Evolutionary conservation across 768 basidiomycete genomes (phyloP).

Genomic region (Tylopilus vinaceipallidus): DNA sequence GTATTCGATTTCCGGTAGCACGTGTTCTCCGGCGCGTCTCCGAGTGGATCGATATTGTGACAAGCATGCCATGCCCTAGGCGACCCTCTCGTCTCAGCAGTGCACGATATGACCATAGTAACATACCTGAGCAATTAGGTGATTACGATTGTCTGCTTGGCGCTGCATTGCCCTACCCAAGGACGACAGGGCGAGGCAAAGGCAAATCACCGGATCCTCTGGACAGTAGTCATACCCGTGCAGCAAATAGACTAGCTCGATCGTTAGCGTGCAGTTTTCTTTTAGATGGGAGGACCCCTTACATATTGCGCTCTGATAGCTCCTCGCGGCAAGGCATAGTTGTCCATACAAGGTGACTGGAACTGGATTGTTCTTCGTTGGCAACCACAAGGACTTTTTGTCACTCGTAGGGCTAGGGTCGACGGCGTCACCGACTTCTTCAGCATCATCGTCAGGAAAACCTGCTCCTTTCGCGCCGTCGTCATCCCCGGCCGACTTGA

Average conservation of each 20-base stretch:
- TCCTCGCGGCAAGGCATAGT: conserved; percentile 78
- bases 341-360: conserved; percentile 78
- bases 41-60: conserved; percentile 74
- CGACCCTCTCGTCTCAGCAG: background rate
- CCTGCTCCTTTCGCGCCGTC: conserved; percentile 16
- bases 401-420: conserved; percentile 17
- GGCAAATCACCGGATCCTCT: conserved; percentile 81
- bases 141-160: conserved; percentile 90
- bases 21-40: conserved; percentile 36
- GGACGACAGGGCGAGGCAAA: conserved; percentile 81
- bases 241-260: conserved; percentile 71
- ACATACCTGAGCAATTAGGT: conserved; percentile 71
- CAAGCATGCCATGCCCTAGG: conserved; percentile 80
- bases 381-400: conserved; percentile 39
- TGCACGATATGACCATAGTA: background rate
- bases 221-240: conserved; percentile 85
- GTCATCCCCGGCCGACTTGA: conserved; percentile 20
- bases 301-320: conserved; percentile 92
- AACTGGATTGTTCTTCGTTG: conserved; percentile 70
- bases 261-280: background rate
- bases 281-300: conserved; percentile 29
- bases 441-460: conserved; percentile 34
- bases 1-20: conserved; percentile 79
- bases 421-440: conserved; percentile 25
- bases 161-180: conserved; percentile 89